Conservation (phyloP, 2,329 filamentous ascomycete genomes). For the Aspergillus melleus region DNA sequence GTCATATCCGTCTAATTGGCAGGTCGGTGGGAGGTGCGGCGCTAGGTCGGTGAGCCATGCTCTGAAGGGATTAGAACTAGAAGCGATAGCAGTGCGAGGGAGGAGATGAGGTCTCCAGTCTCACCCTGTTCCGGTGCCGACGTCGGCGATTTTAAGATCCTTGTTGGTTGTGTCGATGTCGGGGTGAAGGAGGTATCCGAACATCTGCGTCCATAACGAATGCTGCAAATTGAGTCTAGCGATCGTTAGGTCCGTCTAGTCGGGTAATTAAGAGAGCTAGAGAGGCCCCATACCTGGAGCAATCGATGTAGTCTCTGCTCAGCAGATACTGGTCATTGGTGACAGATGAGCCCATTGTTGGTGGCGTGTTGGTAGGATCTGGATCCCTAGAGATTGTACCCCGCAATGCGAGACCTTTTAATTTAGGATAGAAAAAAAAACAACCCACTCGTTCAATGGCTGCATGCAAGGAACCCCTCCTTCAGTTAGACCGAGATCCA, state of each 20-base stretch:
- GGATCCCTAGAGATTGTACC: background rate
- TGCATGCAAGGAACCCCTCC: no score
- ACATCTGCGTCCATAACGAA: background rate
- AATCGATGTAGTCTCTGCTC: background rate
- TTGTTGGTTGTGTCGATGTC: background rate
- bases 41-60: background rate
- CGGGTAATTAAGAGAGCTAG: background rate
- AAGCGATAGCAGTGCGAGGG: no score
- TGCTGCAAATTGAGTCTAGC: constrained; percentile 6
- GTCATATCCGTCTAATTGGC: background rate
- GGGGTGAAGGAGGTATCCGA: constrained; percentile 1
- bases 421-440: background rate
- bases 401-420: background rate
- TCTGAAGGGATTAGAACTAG: background rate
- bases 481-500: no score
- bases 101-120: background rate
- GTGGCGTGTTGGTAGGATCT: background rate
- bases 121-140: constrained; percentile 1
- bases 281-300: background rate
- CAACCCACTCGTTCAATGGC: no score
- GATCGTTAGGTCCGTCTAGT: background rate
- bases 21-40: background rate
- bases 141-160: background rate
- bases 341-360: background rate
- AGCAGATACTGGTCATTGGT: background rate